Evolutionary conservation across 2,329 filamentous ascomycete genomes (phyloP).

Genomic region (Penicillium sp.): DNA sequence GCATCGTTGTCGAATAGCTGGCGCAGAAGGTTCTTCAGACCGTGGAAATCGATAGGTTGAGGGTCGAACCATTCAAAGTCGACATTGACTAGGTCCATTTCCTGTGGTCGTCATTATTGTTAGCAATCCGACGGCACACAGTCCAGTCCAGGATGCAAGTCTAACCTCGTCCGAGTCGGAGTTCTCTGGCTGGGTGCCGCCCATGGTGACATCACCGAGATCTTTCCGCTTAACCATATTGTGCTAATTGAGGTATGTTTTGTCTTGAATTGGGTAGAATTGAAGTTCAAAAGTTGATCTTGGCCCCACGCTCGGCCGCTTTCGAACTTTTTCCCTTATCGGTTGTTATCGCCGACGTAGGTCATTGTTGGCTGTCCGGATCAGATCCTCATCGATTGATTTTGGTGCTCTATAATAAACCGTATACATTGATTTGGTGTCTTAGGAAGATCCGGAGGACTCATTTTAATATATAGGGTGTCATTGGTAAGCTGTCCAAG

Average conservation of each 20-base stretch:
- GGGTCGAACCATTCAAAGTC: slow-evolving; percentile 99
- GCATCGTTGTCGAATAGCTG: slow-evolving; percentile 91
- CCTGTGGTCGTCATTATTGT: slow-evolving; percentile 50
- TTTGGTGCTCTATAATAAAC: background rate
- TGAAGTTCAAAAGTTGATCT: slow-evolving; percentile 9
- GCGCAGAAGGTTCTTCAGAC: slow-evolving; percentile 81
- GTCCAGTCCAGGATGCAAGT: background rate
- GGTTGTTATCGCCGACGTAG: slow-evolving; percentile 14
- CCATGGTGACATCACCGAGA: slow-evolving; percentile 45
- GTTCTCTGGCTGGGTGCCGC: slow-evolving; percentile 38
- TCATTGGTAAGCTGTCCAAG: background rate
- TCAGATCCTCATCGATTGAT: background rate
- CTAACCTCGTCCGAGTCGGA: slow-evolving; percentile 43
- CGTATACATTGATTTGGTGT: background rate
- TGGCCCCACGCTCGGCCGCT: slow-evolving; percentile 16
- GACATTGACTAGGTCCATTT: slow-evolving; percentile 87
- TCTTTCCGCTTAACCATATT: slow-evolving; percentile 52
- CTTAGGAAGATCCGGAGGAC: background rate
- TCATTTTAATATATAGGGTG: background rate
- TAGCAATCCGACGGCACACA: slow-evolving; percentile 4
- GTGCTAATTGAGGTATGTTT: slow-evolving; percentile 5
- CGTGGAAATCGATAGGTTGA: slow-evolving; percentile 88
- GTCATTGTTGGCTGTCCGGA: background rate
- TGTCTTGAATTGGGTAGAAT: slow-evolving; percentile 1
- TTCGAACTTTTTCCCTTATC: slow-evolving; percentile 27